Base-by-base conservation (phyloP, 441 rosid genomes). In the Adansonia gregorii region DNA sequence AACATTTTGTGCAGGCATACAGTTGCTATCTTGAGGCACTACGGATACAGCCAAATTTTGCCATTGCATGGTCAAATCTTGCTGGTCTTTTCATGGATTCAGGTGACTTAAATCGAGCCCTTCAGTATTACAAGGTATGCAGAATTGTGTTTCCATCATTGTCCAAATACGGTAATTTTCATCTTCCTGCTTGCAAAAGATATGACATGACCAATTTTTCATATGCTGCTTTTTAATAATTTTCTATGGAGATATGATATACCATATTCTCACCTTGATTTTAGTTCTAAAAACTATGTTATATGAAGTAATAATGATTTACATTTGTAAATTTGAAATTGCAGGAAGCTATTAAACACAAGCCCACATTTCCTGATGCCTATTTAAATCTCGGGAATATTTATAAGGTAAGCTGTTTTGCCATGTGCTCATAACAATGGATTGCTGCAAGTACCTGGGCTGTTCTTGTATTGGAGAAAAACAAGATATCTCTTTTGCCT, bases 1-100 rank as follows among this genome's bases (percentile, higher is more conserved):
- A 86, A 90, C 85, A 65, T 89, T 92, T 92, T 90, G 88, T 92
- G 95, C 97, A 97, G 99, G 99, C 98, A 78, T 97, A 89, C 92
- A 90, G 95, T 82, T 97, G 98, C 83, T 97, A 97, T 83, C 83
- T 94, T 48, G 98, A 97, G 92, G 98, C 98, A 79, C 78, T 97
- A 73, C 94, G 94, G 73, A 97, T 97, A 80, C 98, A 97, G 79
- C 99, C 99, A 58, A 92, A 89, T 67, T 97, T 93, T 90, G 99
- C 99, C 10, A 89, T 94, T 78, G 99, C 99, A 31, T 97, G 99
- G 99, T 97, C 98, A 58, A 97, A 94, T 87, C 96, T 97, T 86
- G 99, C 98, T 75, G 98, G 97, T 83, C 97, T 97, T 81, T 93
- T 93, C 83, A 90, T 97, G 98, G 98, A 97, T 85, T 90, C 98